Base-by-base conservation (phyloP, 2,329 filamentous ascomycete species). In the Colletotrichum brevisporum region DNA sequence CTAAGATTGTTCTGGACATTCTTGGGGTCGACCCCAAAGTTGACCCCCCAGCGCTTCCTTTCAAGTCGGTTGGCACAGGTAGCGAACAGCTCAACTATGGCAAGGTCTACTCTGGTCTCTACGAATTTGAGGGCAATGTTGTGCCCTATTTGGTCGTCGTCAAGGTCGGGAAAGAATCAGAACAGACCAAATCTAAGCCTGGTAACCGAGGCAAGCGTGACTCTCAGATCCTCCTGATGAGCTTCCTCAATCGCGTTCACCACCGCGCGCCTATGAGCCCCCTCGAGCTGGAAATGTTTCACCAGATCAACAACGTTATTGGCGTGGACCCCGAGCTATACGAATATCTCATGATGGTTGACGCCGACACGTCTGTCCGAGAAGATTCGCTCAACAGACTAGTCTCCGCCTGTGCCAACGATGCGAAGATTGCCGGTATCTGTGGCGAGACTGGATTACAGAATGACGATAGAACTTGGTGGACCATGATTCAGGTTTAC, bases 401-500 rank as follows among this genome's bases (percentile, higher is more conserved):
- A 5, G 95, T 99, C 18, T 94, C 96, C 66, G 93, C 93, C 59
- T 99, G 95, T 82, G 91, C 94, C 73, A 95, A 98, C 76, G 94
- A 99, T 79, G 91, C 94, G 39, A 97, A 97, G 84, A 97, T 99
- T 83, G 94, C 94, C 26, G 96, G 95, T 82, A 98, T 98, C 71
- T 99, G 96, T 79, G 96, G 96, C 78, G 96, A 99, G 80, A 99
- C 96, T 2, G 96, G 92, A 80, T 86, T 99, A 76, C 93, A 98
- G 79, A 99, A 99, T 76, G 95, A 98, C 79, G 94, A 98, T 75
- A 89, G 91, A 73, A 95, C 91, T 76, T 98, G 95, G 94, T 97
- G 94, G 94, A 99, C 96, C 13, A 99, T 99, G 96, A 99, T 99
- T 76, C 96, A 99, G 80, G 96, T 99, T 73, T 99, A 99, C 83